Evolutionary conservation across 352 stramenopile species (phyloP), one percentile per base, ranked within the genome.

Genomic region (Phytophthora syringae): DNA sequence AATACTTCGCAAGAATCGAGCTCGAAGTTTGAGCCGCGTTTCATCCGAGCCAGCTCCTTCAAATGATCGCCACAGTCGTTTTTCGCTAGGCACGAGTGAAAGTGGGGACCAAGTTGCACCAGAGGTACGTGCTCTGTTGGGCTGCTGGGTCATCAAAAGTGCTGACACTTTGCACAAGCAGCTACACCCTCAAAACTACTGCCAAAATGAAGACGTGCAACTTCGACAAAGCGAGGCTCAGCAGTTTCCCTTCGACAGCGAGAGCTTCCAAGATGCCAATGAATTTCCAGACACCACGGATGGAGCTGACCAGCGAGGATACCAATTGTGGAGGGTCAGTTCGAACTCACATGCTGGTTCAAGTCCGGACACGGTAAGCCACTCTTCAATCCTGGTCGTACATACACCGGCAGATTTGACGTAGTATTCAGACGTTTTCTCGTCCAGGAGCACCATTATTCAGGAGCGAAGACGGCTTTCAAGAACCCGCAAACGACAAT

Each of bases 1-100:
- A 30, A 24, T 80, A 16, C 52, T 18, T 34, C 63, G 60, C 25
- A 63, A 67, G 43, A 72, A 51, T 16, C 52, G 30, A 64, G 20
- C 13, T 6, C 51, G 64, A 25, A 22, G 21, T 16, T 16, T 22
- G 9, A 45, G 37, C 1, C 34, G 25, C 30, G 32, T 13, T 43
- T 25, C 39, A 62, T 20, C 45, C 12, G 24, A 48, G 18, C 24
- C 45, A 39, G 39, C 22, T 51, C 21, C 32, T 30, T 48, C 28
- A 25, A 34, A 63, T 21, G 18, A 22, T 37, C 15, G 16, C n/a
- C 10, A 6, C 10, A 48, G 43, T 52, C 43, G 13, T 28, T 30
- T 36, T 45, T 48, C 21, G 13, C 43, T 52, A 39, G 49, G 39
- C 12, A 48, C 52, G 16, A 24, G 30, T 45, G 24, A 50, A 32